A percentile compares a stretch with the other conserved stretches of the same genome.
Evolutionary conservation across 164 flowering plant genomes (phyloP).

Genomic region (Magnolia changhungtana): DNA sequence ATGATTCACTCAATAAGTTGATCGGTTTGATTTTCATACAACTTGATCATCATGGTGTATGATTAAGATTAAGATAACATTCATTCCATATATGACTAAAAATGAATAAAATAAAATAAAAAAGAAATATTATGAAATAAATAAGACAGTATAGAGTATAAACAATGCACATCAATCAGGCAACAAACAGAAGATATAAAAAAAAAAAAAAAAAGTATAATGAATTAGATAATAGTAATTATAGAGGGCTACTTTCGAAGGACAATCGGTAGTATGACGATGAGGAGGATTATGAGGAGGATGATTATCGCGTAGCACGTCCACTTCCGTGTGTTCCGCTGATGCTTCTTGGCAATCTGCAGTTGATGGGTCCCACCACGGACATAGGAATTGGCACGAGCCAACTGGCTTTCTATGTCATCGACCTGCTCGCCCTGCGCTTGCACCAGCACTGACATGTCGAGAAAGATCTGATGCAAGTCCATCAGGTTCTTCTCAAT

Average conservation of each 20-base stretch:
- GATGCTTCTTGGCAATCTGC: conserved; percentile 23
- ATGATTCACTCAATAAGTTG: too few relatives aligned
- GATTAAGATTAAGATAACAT: too few relatives aligned
- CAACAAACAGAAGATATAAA: too few relatives aligned
- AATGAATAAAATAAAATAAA: too few relatives aligned
- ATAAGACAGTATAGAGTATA: too few relatives aligned
- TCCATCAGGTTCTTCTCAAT: conserved; percentile 30
- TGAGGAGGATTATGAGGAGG: conserved; percentile 24
- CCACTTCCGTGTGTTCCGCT: conserved; percentile 36
- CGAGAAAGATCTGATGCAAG: conserved; percentile 35
- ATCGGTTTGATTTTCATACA: too few relatives aligned
- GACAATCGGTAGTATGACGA: conserved; percentile 21
- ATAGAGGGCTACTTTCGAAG: neutral
- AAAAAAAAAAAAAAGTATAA: too few relatives aligned
- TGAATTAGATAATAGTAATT: too few relatives aligned
- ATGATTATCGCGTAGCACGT: conserved; percentile 26
- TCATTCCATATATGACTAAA: too few relatives aligned
- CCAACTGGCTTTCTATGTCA: conserved; percentile 34
- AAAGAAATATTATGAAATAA: too few relatives aligned
- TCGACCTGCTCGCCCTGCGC: conserved; percentile 32
- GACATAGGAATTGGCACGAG: conserved; percentile 28
- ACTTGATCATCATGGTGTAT: too few relatives aligned
- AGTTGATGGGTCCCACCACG: conserved; percentile 23
- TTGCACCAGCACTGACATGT: conserved; percentile 28
- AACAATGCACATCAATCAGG: too few relatives aligned